Conservation (phyloP, 225 moss, liverwort and hornwort genomes). For the Asterella californica region DNA sequence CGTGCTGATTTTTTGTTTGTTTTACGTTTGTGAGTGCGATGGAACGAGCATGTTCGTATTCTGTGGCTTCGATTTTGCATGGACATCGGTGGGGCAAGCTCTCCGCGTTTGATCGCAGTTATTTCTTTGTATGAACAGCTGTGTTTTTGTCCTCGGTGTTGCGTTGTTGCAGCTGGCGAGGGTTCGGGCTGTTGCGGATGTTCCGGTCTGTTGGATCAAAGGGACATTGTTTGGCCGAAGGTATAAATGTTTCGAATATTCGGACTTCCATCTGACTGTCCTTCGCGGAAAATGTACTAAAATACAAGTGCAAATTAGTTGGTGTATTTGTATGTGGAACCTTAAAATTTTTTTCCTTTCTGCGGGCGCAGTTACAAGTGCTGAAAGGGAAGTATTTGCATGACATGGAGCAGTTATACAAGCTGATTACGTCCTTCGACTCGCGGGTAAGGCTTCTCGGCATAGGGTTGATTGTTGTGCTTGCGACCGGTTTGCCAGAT, state of each 20-base stretch:
- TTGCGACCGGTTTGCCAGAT: too few species aligned
- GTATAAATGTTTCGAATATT: not conserved
- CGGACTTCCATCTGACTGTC: not conserved
- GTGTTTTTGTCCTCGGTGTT: not conserved
- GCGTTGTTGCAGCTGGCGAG: conserved; percentile 12
- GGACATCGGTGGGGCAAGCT: not conserved
- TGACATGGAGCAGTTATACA: conserved; percentile 35
- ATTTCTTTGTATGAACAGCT: too few species aligned
- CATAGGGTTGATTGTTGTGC: not conserved
- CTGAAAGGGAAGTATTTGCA: conserved; percentile 25
- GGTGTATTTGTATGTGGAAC: not conserved
- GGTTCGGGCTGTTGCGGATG: conserved; percentile 23
- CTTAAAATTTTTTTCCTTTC: not conserved
- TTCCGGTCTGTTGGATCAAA: conserved; percentile 25
- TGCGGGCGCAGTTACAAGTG: conserved; percentile 22
- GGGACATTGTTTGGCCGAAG: conserved; percentile 37
- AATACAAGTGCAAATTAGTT: not conserved
- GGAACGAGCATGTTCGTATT: not conserved
- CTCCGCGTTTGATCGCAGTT: not conserved
- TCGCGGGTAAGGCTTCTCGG: conserved; percentile 24
- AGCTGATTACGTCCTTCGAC: conserved; percentile 17
- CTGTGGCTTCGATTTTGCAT: not conserved
- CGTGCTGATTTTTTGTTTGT: not conserved
- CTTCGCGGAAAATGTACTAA: not conserved
- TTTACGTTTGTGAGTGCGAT: not conserved